phyloP scores from a whole-genome alignment of 345 rosid species.

The Mangifera indica region DNA sequence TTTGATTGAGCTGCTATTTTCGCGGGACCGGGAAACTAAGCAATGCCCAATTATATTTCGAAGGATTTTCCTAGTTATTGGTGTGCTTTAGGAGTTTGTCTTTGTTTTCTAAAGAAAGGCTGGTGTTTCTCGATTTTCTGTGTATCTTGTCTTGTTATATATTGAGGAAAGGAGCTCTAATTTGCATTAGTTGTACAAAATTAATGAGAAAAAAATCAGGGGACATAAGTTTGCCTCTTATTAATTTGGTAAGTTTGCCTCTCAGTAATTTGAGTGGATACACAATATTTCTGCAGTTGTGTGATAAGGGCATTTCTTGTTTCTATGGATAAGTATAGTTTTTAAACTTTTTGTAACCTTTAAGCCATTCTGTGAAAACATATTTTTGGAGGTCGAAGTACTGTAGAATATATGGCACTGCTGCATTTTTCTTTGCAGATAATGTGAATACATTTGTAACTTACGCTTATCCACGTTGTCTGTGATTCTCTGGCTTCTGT shows the following conservation, averaged over 20 bases:
- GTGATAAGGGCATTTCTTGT: background rate
- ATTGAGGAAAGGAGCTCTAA: background rate
- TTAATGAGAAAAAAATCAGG: background rate
- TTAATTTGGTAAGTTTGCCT: background rate
- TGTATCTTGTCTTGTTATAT: background rate
- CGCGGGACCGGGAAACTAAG: too few species aligned
- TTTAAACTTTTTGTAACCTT: background rate
- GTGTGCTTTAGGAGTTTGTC: background rate
- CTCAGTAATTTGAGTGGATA: background rate
- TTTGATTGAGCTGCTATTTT: too few species aligned
- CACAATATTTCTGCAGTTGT: background rate
- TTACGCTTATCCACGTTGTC: background rate
- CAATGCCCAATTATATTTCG: too few species aligned
- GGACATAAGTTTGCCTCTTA: background rate
- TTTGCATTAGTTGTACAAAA: background rate
- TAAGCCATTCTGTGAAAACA: background rate
- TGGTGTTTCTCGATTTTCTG: background rate
- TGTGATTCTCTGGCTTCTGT: slow-evolving; percentile 28
- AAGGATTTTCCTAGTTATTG: background rate
- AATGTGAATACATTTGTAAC: background rate
- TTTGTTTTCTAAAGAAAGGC: background rate
- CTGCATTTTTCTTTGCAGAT: background rate
- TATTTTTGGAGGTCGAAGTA: background rate
- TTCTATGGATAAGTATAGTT: too few species aligned
- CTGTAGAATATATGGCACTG: background rate